Evolutionary conservation across 371 early-diverging fungal genomes (phyloP).

Genomic region (Mortierella sp.): DNA sequence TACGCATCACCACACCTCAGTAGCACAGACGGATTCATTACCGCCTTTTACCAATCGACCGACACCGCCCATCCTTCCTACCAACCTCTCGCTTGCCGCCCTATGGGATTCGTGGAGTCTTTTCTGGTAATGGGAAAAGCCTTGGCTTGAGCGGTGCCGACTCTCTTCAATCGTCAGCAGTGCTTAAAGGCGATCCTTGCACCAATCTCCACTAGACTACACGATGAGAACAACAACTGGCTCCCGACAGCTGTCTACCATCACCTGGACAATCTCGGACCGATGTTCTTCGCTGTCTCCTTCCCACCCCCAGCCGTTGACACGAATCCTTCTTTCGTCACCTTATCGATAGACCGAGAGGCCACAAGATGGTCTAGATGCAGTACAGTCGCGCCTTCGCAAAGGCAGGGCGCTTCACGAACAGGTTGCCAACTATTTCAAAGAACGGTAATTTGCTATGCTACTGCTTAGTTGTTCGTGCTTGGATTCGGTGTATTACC

Average conservation of each 20-base stretch:
- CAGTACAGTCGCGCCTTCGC: slow-evolving; percentile 60
- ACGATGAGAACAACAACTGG: too few relatives aligned
- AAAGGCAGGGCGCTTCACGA: slow-evolving; percentile 61
- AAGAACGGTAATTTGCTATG: slow-evolving; percentile 59
- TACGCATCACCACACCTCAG: slow-evolving; percentile 3
- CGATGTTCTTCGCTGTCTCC: too few relatives aligned
- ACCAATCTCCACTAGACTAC: too few relatives aligned
- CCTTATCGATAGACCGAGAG: slow-evolving; percentile 55
- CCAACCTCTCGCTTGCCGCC: background rate
- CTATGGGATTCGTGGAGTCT: slow-evolving; percentile 31
- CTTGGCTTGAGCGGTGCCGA: too few relatives aligned
- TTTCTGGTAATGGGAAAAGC: slow-evolving; percentile 28
- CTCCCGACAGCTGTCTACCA: too few relatives aligned
- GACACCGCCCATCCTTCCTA: background rate
- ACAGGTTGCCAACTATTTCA: slow-evolving; percentile 70
- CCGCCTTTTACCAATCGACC: too few relatives aligned
- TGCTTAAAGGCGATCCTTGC: too few relatives aligned
- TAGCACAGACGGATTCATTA: background rate
- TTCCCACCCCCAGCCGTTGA: background rate
- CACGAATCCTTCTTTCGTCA: background rate
- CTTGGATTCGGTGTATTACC: too few relatives aligned
- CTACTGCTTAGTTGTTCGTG: background rate
- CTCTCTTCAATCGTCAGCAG: too few relatives aligned
- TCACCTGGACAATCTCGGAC: too few relatives aligned
- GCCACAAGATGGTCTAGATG: slow-evolving; percentile 63